These are phyloP conservation scores for Eremothecium coryli DNA, from an alignment of 1,139 yeast species.

Conservation along the genomic window DNA sequence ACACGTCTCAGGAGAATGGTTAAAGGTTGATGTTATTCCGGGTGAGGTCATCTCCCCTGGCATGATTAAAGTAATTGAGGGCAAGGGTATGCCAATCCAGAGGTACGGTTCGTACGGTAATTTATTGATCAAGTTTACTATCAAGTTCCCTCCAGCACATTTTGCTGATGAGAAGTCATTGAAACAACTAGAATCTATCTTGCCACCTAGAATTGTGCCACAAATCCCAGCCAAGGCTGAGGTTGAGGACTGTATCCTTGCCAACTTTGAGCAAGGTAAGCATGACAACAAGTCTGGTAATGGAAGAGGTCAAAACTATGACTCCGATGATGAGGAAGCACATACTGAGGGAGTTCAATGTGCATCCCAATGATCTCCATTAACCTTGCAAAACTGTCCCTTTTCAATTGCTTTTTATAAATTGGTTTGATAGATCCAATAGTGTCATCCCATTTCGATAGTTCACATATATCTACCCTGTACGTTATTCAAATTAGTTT, in stretches of 20 bases:
- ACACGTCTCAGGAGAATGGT: conserved; percentile 81
- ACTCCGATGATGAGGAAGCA: conserved; percentile 61
- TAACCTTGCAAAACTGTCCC: too few relatives aligned
- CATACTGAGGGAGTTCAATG: conserved; percentile 74
- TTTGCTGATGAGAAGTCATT: conserved; percentile 61
- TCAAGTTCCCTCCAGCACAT: conserved; percentile 60
- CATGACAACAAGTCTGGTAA: conserved; percentile 40
- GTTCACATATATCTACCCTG: conserved; percentile 3
- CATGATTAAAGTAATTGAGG: conserved; percentile 68
- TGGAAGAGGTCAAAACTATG: conserved; percentile 40
- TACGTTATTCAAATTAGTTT: conserved; percentile 5
- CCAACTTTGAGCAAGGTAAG: conserved; percentile 52
- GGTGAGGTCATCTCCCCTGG: conserved; percentile 94
- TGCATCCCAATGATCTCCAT: conserved; percentile 53
- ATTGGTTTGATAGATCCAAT: neutral
- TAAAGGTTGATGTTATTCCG: conserved; percentile 73
- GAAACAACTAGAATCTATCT: conserved; percentile 51
- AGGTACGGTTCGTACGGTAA: conserved; percentile 72
- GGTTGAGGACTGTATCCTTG: conserved; percentile 76
- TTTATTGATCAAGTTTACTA: conserved; percentile 57
- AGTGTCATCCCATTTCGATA: conserved; percentile 4
- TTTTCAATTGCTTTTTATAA: neutral
- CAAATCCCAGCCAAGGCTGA: conserved; percentile 53
- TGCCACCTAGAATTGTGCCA: conserved; percentile 55
- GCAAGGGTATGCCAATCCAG: conserved; percentile 91